These are phyloP conservation scores for Tetrahymena malaccensis DNA, from an alignment of 73 alveolate species.

Conservation along the genomic window DNA sequence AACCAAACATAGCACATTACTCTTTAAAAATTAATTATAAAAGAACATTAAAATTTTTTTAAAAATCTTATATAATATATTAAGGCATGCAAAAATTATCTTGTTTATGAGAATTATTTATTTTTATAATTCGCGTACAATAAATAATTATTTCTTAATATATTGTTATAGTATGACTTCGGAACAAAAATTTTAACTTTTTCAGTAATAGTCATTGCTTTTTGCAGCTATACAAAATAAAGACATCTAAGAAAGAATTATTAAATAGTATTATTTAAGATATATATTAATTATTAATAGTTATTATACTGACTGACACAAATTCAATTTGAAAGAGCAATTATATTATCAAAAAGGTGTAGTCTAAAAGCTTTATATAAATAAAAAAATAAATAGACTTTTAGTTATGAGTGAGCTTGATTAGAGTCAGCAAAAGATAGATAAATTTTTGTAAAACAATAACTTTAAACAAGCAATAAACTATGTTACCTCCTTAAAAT, in stretches of 20 bases:
- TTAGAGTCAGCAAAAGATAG: background rate
- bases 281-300: background rate
- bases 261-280: background rate
- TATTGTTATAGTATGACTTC: background rate
- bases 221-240: no score
- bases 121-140: no score
- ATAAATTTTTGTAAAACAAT: background rate
- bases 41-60: no score
- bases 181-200: background rate
- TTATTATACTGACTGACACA: background rate
- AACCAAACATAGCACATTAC: no score
- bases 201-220: background rate
- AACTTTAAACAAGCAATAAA: background rate
- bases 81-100: no score
- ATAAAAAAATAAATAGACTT: background rate
- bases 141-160: no score
- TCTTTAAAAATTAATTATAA: no score
- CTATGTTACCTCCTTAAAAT: background rate
- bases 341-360: background rate
- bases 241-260: no score
- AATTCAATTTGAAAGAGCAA: background rate
- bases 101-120: no score
- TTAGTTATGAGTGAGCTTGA: background rate
- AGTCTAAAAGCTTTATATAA: no score
- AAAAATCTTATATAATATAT: no score